Percentiles rank a stretch among this genome's conserved stretches.
phyloP scores from a whole-genome alignment of 805 yeast genomes.

The Yarrowia osloensis region DNA sequence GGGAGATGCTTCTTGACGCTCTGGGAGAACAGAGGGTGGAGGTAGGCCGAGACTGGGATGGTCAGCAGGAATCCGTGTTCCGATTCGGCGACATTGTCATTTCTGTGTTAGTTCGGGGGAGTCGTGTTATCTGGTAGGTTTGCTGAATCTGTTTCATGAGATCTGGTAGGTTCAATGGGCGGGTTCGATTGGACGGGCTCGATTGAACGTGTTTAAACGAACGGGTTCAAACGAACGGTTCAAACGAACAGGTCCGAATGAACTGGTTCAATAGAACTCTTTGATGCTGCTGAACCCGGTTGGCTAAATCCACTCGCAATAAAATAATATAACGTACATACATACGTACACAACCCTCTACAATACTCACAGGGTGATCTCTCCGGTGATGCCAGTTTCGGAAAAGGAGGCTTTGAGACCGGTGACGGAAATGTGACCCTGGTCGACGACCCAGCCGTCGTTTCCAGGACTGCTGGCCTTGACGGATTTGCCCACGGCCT shows the following conservation, averaged over 20 bases:
- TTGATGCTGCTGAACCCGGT: too few species aligned
- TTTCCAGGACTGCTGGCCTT: conserved; percentile 49
- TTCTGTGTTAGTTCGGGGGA: background rate
- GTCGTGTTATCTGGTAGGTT: too few species aligned
- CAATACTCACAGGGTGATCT: conserved; percentile 51
- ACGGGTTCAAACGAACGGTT: too few species aligned
- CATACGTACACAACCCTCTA: background rate
- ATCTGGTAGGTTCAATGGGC: too few species aligned
- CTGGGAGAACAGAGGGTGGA: conserved; percentile 35
- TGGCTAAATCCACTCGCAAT: too few species aligned
- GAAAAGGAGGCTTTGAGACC: conserved; percentile 73
- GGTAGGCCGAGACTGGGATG: conserved; percentile 32
- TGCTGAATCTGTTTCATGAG: too few species aligned
- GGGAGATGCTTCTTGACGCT: conserved; percentile 31
- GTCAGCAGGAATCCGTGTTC: background rate
- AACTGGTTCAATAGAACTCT: too few species aligned
- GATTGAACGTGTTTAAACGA: too few species aligned
- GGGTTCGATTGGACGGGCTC: too few species aligned
- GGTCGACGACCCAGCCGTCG: conserved; percentile 71
- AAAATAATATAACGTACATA: background rate
- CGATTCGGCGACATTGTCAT: background rate
- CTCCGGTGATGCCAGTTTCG: conserved; percentile 59
- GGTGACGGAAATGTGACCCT: conserved; percentile 65
- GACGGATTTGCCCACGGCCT: conserved; percentile 59
- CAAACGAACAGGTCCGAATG: too few species aligned